A percentile compares a stretch with the other conserved stretches of the same genome.
Evolutionary conservation across 1,284 basidiomycete species (phyloP).

Genomic region (Austropuccinia psidii): DNA sequence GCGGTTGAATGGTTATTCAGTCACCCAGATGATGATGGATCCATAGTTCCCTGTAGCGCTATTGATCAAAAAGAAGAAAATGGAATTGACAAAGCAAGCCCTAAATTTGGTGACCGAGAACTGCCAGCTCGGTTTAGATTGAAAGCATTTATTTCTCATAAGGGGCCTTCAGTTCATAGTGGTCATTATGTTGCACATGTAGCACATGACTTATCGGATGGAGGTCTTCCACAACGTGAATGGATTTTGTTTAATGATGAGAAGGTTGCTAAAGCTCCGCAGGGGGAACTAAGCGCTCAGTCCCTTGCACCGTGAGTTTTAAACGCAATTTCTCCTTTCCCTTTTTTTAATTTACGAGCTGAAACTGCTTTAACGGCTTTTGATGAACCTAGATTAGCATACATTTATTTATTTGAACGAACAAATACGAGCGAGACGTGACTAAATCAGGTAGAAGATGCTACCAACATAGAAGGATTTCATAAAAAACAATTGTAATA

Average conservation of each 20-base stretch:
- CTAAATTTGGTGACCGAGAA: conserved; percentile 40
- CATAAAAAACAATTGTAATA: too few species aligned
- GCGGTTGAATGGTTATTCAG: conserved; percentile 97
- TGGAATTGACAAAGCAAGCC: conserved; percentile 40
- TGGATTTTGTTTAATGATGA: conserved; percentile 95
- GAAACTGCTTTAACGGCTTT: neutral
- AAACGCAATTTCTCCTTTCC: neutral
- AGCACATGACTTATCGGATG: conserved; percentile 38
- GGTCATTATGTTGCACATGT: conserved; percentile 90
- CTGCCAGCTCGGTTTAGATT: conserved; percentile 72
- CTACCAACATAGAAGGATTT: too few species aligned
- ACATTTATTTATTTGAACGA: conserved; percentile 33
- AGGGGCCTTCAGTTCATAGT: conserved; percentile 86
- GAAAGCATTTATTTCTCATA: conserved; percentile 93
- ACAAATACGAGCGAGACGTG: too few species aligned
- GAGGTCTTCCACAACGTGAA: conserved; percentile 48
- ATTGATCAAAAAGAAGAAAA: too few species aligned
- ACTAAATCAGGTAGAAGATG: too few species aligned
- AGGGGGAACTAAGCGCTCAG: conserved; percentile 9
- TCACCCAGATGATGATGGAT: conserved; percentile 77
- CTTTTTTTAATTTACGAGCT: neutral
- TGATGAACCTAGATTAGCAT: conserved; percentile 5
- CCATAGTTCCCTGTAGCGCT: conserved; percentile 52
- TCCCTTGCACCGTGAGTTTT: conserved; percentile 20
- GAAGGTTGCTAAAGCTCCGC: conserved; percentile 52